These are phyloP conservation scores for Candida sp. DNA, from an alignment of 1,139 yeast species.

Conservation along the genomic window DNA sequence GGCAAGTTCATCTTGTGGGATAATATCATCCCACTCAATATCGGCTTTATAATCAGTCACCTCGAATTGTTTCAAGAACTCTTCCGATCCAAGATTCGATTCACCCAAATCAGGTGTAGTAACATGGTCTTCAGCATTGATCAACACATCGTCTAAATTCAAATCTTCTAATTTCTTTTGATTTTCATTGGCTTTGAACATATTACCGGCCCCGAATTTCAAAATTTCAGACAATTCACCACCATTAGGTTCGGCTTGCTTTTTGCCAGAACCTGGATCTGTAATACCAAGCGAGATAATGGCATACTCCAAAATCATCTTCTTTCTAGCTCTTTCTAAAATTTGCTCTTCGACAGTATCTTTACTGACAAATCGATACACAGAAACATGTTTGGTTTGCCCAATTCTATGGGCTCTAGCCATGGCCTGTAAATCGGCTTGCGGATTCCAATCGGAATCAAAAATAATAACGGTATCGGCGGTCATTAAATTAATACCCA, in stretches of 20 bases:
- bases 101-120: conserved; percentile 97
- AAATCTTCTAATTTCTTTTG: conserved; percentile 94
- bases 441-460: conserved; percentile 99
- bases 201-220: conserved; percentile 97
- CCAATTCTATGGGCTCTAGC: conserved; percentile 99
- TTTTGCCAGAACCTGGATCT: conserved; percentile 52
- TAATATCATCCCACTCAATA: conserved; percentile 98
- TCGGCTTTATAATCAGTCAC: conserved; percentile 99
- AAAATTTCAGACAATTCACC: conserved; percentile 89
- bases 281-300: conserved; percentile 95
- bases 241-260: conserved; percentile 66
- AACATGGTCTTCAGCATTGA: conserved; percentile 96
- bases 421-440: conserved; percentile 98
- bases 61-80: conserved; percentile 93
- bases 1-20: conserved; percentile 90
- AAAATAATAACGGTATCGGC: conserved; percentile 98
- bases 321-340: conserved; percentile 92
- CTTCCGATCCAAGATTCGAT: conserved; percentile 97
- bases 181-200: conserved; percentile 91
- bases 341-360: conserved; percentile 98
- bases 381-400: conserved; percentile 96
- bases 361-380: conserved; percentile 92
- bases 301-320: conserved; percentile 98
- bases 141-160: conserved; percentile 92
- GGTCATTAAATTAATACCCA: conserved; percentile 97